Conservation (phyloP, 495 filamentous ascomycete genomes). For the Neurospora sp. region DNA sequence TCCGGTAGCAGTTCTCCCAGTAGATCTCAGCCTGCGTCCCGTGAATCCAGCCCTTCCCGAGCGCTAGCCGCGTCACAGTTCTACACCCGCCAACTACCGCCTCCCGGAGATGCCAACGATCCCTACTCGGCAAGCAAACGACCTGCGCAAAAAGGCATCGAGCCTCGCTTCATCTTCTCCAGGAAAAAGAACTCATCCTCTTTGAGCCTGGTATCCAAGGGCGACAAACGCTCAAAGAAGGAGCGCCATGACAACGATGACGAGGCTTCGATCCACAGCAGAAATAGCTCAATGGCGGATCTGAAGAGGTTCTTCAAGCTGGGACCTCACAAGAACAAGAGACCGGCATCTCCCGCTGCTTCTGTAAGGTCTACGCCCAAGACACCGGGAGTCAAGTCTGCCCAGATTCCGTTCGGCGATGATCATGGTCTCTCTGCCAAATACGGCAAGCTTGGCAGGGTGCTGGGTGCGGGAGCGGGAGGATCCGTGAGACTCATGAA, state of each 20-base stretch:
- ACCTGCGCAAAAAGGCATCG: constrained; percentile 59
- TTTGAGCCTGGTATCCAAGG: constrained; percentile 25
- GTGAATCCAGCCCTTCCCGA: constrained; percentile 54
- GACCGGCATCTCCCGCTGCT: constrained; percentile 47
- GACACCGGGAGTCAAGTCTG: constrained; percentile 43
- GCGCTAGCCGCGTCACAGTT: constrained; percentile 44
- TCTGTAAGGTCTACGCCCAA: constrained; percentile 42
- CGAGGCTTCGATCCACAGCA: constrained; percentile 28
- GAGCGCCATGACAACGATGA: constrained; percentile 36
- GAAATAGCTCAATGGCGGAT: constrained; percentile 84
- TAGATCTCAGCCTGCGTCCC: constrained; percentile 57
- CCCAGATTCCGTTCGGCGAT: constrained; percentile 82
- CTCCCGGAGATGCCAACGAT: constrained; percentile 72
- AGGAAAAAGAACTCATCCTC: constrained; percentile 42
- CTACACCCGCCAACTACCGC: constrained; percentile 62
- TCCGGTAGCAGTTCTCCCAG: constrained; percentile 40
- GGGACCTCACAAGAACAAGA: constrained; percentile 49
- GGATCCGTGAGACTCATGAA: constrained; percentile 94
- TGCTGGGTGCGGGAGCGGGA: constrained; percentile 87
- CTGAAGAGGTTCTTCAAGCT: constrained; percentile 85
- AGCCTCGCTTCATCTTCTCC: constrained; percentile 75
- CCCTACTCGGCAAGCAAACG: constrained; percentile 80
- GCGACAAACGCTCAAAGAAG: constrained; percentile 23
- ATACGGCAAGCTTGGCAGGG: constrained; percentile 90
- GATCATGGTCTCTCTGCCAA: constrained; percentile 85